Evolutionary conservation across 2,329 filamentous ascomycete genomes (phyloP), one percentile per base, ranked within the genome.

Genomic region (Dendrostoma leiphaemia): DNA sequence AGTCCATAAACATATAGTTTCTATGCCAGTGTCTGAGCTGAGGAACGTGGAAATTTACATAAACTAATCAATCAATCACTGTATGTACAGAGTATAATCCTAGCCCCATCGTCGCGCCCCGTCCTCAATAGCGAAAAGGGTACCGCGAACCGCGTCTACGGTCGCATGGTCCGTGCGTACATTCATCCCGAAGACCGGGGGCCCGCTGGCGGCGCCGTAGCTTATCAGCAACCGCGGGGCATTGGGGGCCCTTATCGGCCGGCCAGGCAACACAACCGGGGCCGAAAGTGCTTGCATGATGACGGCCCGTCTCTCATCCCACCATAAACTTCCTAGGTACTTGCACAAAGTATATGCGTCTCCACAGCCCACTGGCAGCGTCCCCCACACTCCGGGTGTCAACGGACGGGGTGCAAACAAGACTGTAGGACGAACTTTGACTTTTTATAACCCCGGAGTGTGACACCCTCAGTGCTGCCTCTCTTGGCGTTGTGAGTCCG

Each of bases 211-310:
- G n/a, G n/a, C n/a, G n/a, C n/a, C n/a, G n/a, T n/a, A n/a, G n/a
- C 52, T 51, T 56, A 56, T 53, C 53, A 44, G 37, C 12, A 28
- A 44, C 37, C 49, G 53, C 53, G 53, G 53, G 53, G 53, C 43
- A 48, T n/a, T 15, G n/a, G 38, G 19, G 2, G 3, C 10, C 2
- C 49, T 56, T 56, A 56, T 56, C 53, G 34, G 31, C 13, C 17
- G 10, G 35, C n/a, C 38, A 40, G 29, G 21, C 26, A 7, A 28
- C 32, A 12, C 6, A 19, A 41, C 44, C 12, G 29, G 17, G 9
- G 34, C 24, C 31, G 23, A 23, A 53, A 56, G 53, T 56, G 49
- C 29, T 48, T 56, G 53, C 53, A 52, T 45, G 10, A n/a, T n/a
- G n/a, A n/a, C n/a, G n/a, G n/a, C n/a, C 19, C n/a, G 44, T 23